Evolutionary conservation across 805 yeast genomes (phyloP).

Genomic region (Metschnikowia matae): DNA sequence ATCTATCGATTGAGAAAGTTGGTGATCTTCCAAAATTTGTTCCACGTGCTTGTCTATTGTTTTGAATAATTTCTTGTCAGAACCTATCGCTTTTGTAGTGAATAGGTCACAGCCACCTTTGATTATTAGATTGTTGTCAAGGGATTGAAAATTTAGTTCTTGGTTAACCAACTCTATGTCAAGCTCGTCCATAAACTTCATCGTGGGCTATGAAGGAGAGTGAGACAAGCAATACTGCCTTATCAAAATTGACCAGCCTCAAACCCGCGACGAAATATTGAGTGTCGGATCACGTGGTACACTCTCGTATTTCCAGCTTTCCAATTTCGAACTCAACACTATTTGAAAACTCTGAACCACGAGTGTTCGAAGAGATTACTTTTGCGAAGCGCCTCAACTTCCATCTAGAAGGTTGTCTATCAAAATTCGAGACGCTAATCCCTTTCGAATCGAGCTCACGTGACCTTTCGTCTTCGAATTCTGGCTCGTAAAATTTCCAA

Average conservation of each 20-base stretch:
- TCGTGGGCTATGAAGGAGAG: conserved; percentile 1
- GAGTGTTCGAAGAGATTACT: conserved; percentile 3
- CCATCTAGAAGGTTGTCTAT: background rate
- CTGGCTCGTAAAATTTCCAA: conserved; percentile 15
- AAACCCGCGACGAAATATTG: conserved; percentile 1
- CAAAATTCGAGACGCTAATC: too few relatives aligned
- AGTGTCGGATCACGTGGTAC: background rate
- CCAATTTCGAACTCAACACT: background rate
- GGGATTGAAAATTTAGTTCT: conserved; percentile 49
- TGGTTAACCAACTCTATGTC: conserved; percentile 91
- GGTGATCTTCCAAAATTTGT: conserved; percentile 43
- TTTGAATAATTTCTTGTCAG: conserved; percentile 85
- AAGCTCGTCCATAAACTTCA: conserved; percentile 83
- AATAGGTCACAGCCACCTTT: conserved; percentile 90
- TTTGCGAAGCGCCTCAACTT: conserved; percentile 6
- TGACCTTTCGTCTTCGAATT: background rate
- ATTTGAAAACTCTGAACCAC: background rate
- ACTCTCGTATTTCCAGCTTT: background rate
- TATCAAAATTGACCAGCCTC: conserved; percentile 1
- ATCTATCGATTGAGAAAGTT: conserved; percentile 36
- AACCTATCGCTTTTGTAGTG: conserved; percentile 88
- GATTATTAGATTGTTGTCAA: conserved; percentile 45
- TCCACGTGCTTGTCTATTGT: conserved; percentile 80
- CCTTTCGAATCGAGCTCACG: background rate
- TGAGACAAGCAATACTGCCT: conserved; percentile 4